Evolutionary conservation across 768 basidiomycete species (phyloP), one percentile per base, ranked within the genome.

Genomic region (Fistulinella prunicolor): DNA sequence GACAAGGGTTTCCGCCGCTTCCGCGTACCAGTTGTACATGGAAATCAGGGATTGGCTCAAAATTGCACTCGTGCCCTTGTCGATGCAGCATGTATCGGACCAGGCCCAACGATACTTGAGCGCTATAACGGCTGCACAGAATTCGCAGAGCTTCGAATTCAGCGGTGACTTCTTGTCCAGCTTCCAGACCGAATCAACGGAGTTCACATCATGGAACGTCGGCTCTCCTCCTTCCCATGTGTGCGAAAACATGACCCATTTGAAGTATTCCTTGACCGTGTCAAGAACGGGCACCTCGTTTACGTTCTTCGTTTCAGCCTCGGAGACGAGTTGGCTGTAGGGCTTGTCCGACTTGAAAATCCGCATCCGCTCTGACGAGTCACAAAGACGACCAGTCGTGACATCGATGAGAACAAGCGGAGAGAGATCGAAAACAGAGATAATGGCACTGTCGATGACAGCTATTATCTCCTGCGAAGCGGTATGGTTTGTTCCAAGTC

Each of bases 221-320:
- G 56, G 54, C 32, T 57, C 56, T 0, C 24, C 12, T 6, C 16
- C 49, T 19, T 46, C 50, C 56, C 56, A 57, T 6, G 45, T 53
- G 6, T 57, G 56, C 17, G 56, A 57, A 26, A 57, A 49, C 56
- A 56, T 57, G 38, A 57, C 45, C n/a, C 53, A 57, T 16, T 3
- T 20, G 38, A 56, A 56, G 24, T 49, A 57, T 28, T 12, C 12
- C 12, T 6, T 12, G 7, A 28, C 28, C n/a, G n/a, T n/a, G n/a
- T n/a, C n/a, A n/a, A n/a, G n/a, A n/a, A n/a, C n/a, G n/a, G n/a
- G n/a, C n/a, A n/a, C n/a, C n/a, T n/a, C n/a, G n/a, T n/a, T n/a
- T n/a, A n/a, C n/a, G n/a, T n/a, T n/a, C n/a, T n/a, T n/a, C n/a
- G 30, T 13, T 2, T 22, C 35, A 9, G 30, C 21, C 21, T 49